phyloP scores from a whole-genome alignment of 2,329 filamentous ascomycete genomes.

The Diplodia scrobiculata region DNA sequence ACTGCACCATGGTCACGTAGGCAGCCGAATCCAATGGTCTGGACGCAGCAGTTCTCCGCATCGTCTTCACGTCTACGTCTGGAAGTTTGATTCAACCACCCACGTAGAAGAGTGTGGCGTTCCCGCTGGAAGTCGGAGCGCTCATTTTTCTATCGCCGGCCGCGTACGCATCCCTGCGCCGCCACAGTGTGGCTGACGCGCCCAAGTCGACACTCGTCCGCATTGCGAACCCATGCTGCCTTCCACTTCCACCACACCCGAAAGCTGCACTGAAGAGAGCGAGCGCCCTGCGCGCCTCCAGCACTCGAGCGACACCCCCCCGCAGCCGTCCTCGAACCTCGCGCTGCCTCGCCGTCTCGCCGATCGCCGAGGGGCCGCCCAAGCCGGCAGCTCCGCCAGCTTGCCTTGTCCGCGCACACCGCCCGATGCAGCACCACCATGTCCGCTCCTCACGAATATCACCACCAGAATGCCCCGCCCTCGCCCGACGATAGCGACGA shows the following conservation, averaged over 20 bases:
- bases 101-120: too few relatives aligned
- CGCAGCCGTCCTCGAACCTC: not conserved
- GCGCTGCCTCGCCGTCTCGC: slow-evolving; percentile 25
- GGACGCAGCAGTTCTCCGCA: too few relatives aligned
- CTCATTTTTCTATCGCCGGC: not conserved
- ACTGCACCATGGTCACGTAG: too few relatives aligned
- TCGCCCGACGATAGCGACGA: slow-evolving; percentile 64
- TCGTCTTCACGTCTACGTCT: too few relatives aligned
- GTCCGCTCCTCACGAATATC: slow-evolving; percentile 51
- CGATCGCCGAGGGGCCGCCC: slow-evolving; percentile 16
- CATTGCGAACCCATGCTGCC: not conserved
- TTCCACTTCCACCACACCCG: not conserved
- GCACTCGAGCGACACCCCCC: not conserved
- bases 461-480: slow-evolving; percentile 63
- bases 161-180: not conserved
- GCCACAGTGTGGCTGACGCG: slow-evolving; percentile 16
- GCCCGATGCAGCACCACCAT: slow-evolving; percentile 40
- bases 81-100: too few relatives aligned
- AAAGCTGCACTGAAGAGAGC: not conserved
- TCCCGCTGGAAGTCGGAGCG: too few relatives aligned
- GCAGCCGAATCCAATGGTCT: too few relatives aligned
- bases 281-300: slow-evolving; percentile 4
- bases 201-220: not conserved
- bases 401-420: slow-evolving; percentile 37
- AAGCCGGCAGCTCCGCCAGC: slow-evolving; percentile 29